Base-by-base conservation (phyloP, 805 yeast species). In the Myxozyma geophila region DNA sequence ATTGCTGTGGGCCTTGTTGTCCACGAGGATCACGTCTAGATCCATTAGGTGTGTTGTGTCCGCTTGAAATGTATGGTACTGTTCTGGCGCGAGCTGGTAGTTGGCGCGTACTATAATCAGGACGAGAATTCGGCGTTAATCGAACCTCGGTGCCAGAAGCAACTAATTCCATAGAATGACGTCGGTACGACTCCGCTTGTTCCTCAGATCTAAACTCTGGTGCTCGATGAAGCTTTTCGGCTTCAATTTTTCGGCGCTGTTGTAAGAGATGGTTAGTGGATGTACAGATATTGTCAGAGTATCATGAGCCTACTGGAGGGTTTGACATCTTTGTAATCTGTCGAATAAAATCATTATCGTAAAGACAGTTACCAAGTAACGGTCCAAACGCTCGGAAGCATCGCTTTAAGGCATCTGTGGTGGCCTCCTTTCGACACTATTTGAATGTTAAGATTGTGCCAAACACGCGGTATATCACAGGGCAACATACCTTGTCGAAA, bases 331-430 rank as follows among this genome's bases (percentile, higher is more conserved):
- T 64, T 40, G 62, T 48, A 15, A 75, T 70, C 47, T 72, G 60
- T 37, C 65, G 53, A 1, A 69, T 67, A 60, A 71, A 78, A 12
- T 56, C 57, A 28, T 62, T 60, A 60, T 76, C 77, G 63, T 78
- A 76, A 1, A 79, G 67, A 56, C 81, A 78, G 66, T 75, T 76
- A 0, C 93, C 93, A 62, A 88, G 75, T 0, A 89, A 86, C 68
- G 87, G 84, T 44, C 96, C 96, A 72, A 91, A 90, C 67, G 88
- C 86, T 66, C 96, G 79, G 58, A 92, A 78, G 13, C 93, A 87
- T 55, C 95, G 79, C 75, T 91, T 92, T 62, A 88, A 76, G 0
- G 89, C 97, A 74, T 89, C 92, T 0, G 92, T 88, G n/a, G 87
- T 83, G 0, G 96, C 95, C 70, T 89, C 95, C 70, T 90, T 89